These are phyloP conservation scores for Colletotrichum endophyticum DNA, from an alignment of 2,329 filamentous ascomycete species.

Conservation along the genomic window DNA sequence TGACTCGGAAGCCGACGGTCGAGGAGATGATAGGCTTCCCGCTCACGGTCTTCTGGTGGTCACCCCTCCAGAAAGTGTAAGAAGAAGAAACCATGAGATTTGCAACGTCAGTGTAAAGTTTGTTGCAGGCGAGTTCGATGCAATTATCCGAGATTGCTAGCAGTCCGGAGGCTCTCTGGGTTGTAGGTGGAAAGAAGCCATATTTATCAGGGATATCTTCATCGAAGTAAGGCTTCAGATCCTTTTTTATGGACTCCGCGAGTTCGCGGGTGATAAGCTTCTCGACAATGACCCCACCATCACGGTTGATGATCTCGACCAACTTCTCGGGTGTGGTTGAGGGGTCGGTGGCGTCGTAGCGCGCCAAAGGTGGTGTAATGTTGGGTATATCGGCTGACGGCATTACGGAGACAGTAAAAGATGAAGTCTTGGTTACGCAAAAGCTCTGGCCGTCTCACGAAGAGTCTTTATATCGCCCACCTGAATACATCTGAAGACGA, in stretches of 20 bases:
- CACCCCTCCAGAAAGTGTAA: slow-evolving; percentile 40
- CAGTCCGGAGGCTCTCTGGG: slow-evolving; percentile 42
- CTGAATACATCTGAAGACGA: not conserved
- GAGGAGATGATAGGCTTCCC: slow-evolving; percentile 40
- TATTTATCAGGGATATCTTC: slow-evolving; percentile 37
- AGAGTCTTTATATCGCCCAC: not conserved
- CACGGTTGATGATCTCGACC: slow-evolving; percentile 28
- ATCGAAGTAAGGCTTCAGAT: slow-evolving; percentile 42
- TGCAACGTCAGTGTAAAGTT: slow-evolving; percentile 36
- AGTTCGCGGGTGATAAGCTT: slow-evolving; percentile 36
- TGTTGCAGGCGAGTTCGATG: slow-evolving; percentile 39
- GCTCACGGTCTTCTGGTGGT: slow-evolving; percentile 32
- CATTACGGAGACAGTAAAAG: not conserved
- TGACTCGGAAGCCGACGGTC: slow-evolving; percentile 41
- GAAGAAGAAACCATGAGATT: slow-evolving; percentile 37
- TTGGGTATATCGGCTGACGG: not conserved
- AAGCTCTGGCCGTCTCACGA: not conserved
- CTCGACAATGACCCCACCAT: slow-evolving; percentile 41
- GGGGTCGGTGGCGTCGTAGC: slow-evolving; percentile 24
- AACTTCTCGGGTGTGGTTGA: slow-evolving; percentile 23
- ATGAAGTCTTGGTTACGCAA: accelerated
- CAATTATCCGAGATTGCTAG: slow-evolving; percentile 40
- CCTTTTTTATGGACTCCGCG: slow-evolving; percentile 36
- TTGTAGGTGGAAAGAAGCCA: slow-evolving; percentile 44
- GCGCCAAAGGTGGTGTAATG: not conserved